Base-by-base conservation (phyloP, 192 early-diverging fungal genomes). In the Coemansia reversa region DNA sequence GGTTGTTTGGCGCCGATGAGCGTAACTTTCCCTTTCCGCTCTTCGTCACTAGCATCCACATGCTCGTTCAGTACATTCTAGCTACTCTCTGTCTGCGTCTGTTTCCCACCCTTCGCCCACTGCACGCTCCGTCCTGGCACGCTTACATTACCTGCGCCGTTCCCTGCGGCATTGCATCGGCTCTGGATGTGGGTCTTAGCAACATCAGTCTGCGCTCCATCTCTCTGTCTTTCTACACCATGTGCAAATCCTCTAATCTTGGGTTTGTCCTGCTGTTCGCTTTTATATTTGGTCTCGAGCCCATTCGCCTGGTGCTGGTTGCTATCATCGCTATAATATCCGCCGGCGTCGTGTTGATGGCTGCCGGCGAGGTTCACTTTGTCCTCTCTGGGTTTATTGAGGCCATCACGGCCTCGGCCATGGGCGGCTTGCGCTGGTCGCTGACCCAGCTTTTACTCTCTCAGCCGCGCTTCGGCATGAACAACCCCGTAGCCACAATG, bases 201-300 rank as follows among this genome's bases (percentile, higher is more conserved):
- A 97, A 96, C 67, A 82, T 89, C 8, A 91, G 89, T 51, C 65
- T 97, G 60, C 90, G 90, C 76, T 87, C 87, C 39, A 93, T 98
- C 28, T 90, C 95, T 8, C 86, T 98, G 33, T 88, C 93, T 1
- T 96, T 98, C 67, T 94, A 94, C 81, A 98, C 91, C 57, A 92
- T 92, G 89, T 89, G 89, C 77, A 92, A 92, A 70, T 91, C 89
- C 4, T 90, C 91, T 8, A 84, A 84, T 2, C 78, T 88, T 55
- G 86, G 86, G 1, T 90, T 90, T 66, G 87, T 91, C n/a, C 84
- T 98, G 25, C 62, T 98, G 16, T 98, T 98, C 75, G 93, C 95
- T 3, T 93, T 95, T 60, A 62, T 90, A 2, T 98, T 98, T 82
- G 84, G 85, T 12, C 81, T 98, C 63, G 95, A 98, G 71, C 69